Conservation (phyloP, 345 rosid genomes). For the Citrus cavaleriei region DNA sequence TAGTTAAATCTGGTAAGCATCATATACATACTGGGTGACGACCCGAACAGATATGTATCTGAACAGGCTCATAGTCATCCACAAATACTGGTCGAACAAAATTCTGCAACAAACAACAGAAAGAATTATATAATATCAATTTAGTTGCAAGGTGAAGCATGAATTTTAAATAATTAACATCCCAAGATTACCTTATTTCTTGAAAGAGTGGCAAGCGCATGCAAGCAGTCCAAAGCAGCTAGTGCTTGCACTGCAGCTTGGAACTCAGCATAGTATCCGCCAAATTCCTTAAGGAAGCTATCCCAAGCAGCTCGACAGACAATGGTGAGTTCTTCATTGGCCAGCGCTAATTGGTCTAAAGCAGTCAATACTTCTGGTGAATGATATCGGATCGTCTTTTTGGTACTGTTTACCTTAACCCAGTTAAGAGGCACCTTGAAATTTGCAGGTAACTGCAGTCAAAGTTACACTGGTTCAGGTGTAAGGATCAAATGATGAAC, state of each 20-base stretch:
- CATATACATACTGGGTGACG: conserved; percentile 76
- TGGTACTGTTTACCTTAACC: conserved; percentile 86
- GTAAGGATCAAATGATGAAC: not conserved
- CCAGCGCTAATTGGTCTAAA: conserved; percentile 70
- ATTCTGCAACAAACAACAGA: conserved; percentile 44
- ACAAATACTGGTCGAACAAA: conserved; percentile 68
- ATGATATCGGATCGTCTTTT: conserved; percentile 84
- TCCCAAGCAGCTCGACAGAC: conserved; percentile 81
- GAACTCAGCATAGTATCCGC: conserved; percentile 63
- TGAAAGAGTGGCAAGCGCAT: conserved; percentile 79
- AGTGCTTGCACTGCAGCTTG: conserved; percentile 80
- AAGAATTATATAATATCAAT: conserved; percentile 9
- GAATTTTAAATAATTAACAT: not conserved
- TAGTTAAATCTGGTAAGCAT: not conserved
- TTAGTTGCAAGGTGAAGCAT: conserved; percentile 2
- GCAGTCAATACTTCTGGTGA: conserved; percentile 78
- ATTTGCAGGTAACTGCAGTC: conserved; percentile 65
- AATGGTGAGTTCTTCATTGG: conserved; percentile 67
- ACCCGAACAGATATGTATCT: conserved; percentile 68
- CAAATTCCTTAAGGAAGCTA: conserved; percentile 60
- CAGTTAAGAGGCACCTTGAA: conserved; percentile 70
- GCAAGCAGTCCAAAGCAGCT: conserved; percentile 87
- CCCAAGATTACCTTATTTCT: conserved; percentile 55
- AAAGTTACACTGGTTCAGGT: conserved; percentile 15
- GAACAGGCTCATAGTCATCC: conserved; percentile 64